Evolutionary conservation across 2,329 filamentous ascomycete species (phyloP).

Genomic region (Colletotrichum paranaense): DNA sequence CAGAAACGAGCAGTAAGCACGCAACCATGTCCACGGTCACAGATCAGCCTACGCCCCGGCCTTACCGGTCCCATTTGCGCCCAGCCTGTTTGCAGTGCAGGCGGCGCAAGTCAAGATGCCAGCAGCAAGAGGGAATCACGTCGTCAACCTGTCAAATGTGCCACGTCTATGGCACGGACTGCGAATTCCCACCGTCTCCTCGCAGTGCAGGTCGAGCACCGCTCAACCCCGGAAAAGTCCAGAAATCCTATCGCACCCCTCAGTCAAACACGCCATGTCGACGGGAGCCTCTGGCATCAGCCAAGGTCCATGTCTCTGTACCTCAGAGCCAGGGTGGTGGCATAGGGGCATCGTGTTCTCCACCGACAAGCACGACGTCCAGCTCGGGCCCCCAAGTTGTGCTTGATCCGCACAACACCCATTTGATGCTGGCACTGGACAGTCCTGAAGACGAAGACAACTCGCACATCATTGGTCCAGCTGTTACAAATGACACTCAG

Average conservation of each 20-base stretch:
- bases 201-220: slow-evolving; percentile 26
- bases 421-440: slow-evolving; percentile 39
- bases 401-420: slow-evolving; percentile 31
- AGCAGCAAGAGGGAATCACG: slow-evolving; percentile 59
- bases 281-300: slow-evolving; percentile 20
- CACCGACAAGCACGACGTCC: slow-evolving; percentile 21
- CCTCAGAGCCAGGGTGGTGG: not conserved
- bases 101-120: slow-evolving; percentile 71
- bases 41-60: slow-evolving; percentile 48
- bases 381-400: slow-evolving; percentile 20
- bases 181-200: slow-evolving; percentile 56
- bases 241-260: slow-evolving; percentile 22
- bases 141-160: slow-evolving; percentile 67
- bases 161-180: slow-evolving; percentile 67
- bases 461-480: slow-evolving; percentile 69
- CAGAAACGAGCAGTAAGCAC: not conserved
- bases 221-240: slow-evolving; percentile 33
- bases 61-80: slow-evolving; percentile 71
- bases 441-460: slow-evolving; percentile 52
- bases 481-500: slow-evolving; percentile 69
- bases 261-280: slow-evolving; percentile 21
- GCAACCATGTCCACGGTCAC: slow-evolving; percentile 17
- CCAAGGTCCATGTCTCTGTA: not conserved
- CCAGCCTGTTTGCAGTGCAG: slow-evolving; percentile 71
- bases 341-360: slow-evolving; percentile 7